phyloP scores from a whole-genome alignment of 345 rosid genomes.

The Eucalyptus curtisii region DNA sequence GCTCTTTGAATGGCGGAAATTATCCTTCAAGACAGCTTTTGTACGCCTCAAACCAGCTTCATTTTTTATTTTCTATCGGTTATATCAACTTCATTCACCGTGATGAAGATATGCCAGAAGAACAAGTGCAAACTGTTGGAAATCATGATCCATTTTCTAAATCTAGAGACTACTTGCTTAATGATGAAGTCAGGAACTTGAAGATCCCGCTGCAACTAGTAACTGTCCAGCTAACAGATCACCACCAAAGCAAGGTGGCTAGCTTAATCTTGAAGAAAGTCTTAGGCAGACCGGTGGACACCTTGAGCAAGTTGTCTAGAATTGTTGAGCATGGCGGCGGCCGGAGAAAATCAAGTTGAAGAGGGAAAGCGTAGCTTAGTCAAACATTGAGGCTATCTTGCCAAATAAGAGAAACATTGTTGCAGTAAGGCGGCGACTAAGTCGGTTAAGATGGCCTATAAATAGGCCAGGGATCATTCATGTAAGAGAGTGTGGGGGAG shows the following conservation, averaged over 20 bases:
- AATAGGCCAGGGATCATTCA: background rate
- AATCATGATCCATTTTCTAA: background rate
- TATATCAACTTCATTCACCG: background rate
- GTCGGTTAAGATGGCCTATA: background rate
- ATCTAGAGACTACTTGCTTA: background rate
- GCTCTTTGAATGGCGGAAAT: background rate
- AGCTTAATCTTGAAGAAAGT: background rate
- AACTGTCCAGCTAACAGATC: background rate
- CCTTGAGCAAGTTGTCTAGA: background rate
- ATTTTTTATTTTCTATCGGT: background rate
- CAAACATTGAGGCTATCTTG: background rate
- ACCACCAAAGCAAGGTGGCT: background rate
- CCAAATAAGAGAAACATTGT: background rate
- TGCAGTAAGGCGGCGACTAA: background rate
- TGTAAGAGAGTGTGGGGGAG: background rate
- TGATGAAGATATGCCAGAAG: background rate
- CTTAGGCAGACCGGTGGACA: background rate
- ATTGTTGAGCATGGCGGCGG: accelerated
- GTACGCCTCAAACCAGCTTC: background rate
- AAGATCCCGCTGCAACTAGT: background rate
- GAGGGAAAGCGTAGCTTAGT: background rate
- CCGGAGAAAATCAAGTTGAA: background rate
- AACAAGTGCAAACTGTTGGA: background rate
- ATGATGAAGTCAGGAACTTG: background rate
- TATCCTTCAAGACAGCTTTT: background rate